Conservation (phyloP, 495 filamentous ascomycete genomes). For the Halenospora varia region DNA sequence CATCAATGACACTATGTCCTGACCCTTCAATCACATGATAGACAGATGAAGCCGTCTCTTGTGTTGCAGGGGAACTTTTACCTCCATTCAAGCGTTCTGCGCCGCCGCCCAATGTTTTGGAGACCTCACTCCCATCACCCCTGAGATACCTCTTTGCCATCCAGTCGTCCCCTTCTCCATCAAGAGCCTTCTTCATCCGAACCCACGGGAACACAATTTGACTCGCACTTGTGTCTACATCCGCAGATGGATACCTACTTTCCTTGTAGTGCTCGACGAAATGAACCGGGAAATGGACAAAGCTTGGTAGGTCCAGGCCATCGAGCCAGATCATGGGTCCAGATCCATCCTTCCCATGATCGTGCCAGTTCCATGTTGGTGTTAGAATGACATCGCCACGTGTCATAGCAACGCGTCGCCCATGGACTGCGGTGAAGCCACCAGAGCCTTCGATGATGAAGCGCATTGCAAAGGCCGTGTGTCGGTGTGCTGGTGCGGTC, state of each 20-base stretch:
- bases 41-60: slow-evolving; percentile 38
- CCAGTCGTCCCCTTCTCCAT: slow-evolving; percentile 26
- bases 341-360: slow-evolving; percentile 45
- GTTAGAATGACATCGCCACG: slow-evolving; percentile 48
- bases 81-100: slow-evolving; percentile 34
- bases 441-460: slow-evolving; percentile 46
- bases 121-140: slow-evolving; percentile 30
- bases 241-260: slow-evolving; percentile 36
- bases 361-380: slow-evolving; percentile 47
- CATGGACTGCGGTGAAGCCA: slow-evolving; percentile 48
- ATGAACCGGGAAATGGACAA: slow-evolving; percentile 42
- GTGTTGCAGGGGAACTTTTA: slow-evolving; percentile 23
- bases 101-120: slow-evolving; percentile 34
- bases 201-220: slow-evolving; percentile 41
- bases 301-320: slow-evolving; percentile 42
- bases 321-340: slow-evolving; percentile 52
- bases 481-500: slow-evolving; percentile 43
- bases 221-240: slow-evolving; percentile 32
- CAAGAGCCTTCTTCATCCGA: slow-evolving; percentile 32
- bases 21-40: slow-evolving; percentile 38
- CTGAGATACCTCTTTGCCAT: slow-evolving; percentile 29
- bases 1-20: slow-evolving; percentile 32
- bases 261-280: slow-evolving; percentile 43
- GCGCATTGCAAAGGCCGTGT: slow-evolving; percentile 48
- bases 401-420: slow-evolving; percentile 39